Base-by-base conservation (phyloP, 805 yeast genomes). In the Candida incommunis region DNA sequence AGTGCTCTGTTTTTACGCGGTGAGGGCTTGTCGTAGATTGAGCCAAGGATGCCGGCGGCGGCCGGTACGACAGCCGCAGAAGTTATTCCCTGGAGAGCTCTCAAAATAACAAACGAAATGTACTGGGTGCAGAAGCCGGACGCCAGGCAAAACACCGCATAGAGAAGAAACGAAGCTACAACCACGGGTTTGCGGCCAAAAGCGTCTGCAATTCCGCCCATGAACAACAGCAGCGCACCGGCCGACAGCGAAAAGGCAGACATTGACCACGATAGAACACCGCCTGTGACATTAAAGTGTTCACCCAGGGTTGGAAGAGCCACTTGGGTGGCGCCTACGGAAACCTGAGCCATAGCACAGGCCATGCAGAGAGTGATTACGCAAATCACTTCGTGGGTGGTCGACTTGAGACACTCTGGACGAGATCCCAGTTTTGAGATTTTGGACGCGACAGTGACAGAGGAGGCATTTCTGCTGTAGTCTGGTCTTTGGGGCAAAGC, bases 161-260 rank as follows among this genome's bases (percentile, higher is more conserved):
- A 68, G 20, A 55, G 50, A 9, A 50, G 26, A 43, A 58, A 70
- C 13, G 70, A 64, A 4, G 55, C 49, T 1, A 69, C 43, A 9
- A 71, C 56, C 4, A 69, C 58, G 18, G 61, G 58, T 45, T 62
- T 68, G 24, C 75, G 58, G n/a, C 75, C 75, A 51, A 71, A 55
- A 0, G 66, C 62, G 55, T 71, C 76, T 1, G 75, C 70, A n/a
- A 71, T 49, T 22, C 68, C 69, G 7, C 75, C 74, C 62, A 68
- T 63, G 7, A 71, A 44, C 18, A 71, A 54, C 23, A 71, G 54
- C 40, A 67, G 61, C 2, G 72, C 58, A 4, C 74, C 75, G 43
- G 64, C 63, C 3, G 72, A 71, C 13, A 71, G 56, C 42, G 59
- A 58, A 21, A 69, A 64, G 16, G 70, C 56, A 5, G 68, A 59